Evolutionary conservation across 1,139 yeast species (phyloP), one percentile per base, ranked within the genome.

Genomic region (Hansenula sp.): DNA sequence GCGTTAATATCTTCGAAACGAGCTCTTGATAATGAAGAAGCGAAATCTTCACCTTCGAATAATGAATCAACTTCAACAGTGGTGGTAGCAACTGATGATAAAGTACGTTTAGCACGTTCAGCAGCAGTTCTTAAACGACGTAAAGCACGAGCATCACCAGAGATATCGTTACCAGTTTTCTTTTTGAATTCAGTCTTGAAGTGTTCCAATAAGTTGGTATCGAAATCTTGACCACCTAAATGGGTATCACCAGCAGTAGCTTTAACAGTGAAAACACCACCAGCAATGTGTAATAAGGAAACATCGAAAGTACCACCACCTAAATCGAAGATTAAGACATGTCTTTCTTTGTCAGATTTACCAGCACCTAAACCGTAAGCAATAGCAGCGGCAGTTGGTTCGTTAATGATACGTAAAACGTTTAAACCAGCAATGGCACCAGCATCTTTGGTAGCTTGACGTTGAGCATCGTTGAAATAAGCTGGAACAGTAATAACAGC

Each of bases 191-290:
- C 97, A 64, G 81, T 79, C 73, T 82, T 82, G 82, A 90, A 90
- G 79, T 79, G 88, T 71, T 86, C 92, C 68, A 90, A 85, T 66
- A 90, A 81, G 80, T 89, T 86, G 82, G 90, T 82, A 73, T 89
- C 97, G 75, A 90, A 90, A 79, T 90, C 97, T 79, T 90, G 96
- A 84, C 97, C 97, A 83, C 98, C 97, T 79, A 90, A 84, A 76
- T 90, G 98, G 64, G 98, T 92, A 77, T 92, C 97, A 88, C 98
- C 98, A 68, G 97, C 96, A 63, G 98, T 92, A 63, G 98, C 94
- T 82, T 90, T 90, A 67, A 92, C 98, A 66, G 95, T 90, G 84
- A 90, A 92, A 65, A 92, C 94, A 82, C 98, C 98, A 71, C 94
- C 97, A 68, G 94, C 95, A 68, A 92, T 88, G 78, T 88, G 86